Base-by-base conservation (phyloP, 768 basidiomycete species). In the Pholiota molesta region DNA sequence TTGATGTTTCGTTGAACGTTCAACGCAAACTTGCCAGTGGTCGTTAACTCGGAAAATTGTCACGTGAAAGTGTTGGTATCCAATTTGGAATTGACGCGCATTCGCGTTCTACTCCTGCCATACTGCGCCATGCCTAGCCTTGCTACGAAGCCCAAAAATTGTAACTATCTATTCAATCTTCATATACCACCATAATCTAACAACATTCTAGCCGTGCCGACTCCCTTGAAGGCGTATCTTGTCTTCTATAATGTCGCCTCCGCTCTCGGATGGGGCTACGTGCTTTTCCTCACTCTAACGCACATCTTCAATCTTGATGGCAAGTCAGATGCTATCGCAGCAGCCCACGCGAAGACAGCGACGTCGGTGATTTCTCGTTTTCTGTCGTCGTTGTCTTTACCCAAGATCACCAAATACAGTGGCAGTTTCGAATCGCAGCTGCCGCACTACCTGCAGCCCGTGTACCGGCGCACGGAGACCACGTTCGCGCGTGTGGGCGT, bases 241-340 rank as follows among this genome's bases (percentile, higher is more conserved):
- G 67, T 92, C 59, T 72, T 77, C 0, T 98, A 95, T 83, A 97
- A 98, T 77, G 66, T 83, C 64, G 68, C 88, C 37, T 95, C 94
- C 0, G 79, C 89, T 0, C 52, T 86, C 14, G 90, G 88, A 49
- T 98, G 96, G 96, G 73, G 74, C 0, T 85, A 86, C 73, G 75
- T 97, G 62, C 87, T 97, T 66, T 62, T 79, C 69, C 71, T 78
- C 54, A 85, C 86, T 59, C 57, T 87, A 65, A 65, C 74, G 63
- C 84, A 86, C 68, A 71, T 91, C 62, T 69, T 77, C 66, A 76
- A 81, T 58, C 66, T 79, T 39, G 80, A 81, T 49, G 79, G 80
- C 54, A 67, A 74, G 35, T 75, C 78, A 13, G 72, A 76, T 40
- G 61, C 65, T 19, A 49, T 74, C 21, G 35, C 65, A 23, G 40